Evolutionary conservation across 2,329 filamentous ascomycete species (phyloP), one percentile per base, ranked within the genome.

Genomic region (Trichoderma atrobrunneum): DNA sequence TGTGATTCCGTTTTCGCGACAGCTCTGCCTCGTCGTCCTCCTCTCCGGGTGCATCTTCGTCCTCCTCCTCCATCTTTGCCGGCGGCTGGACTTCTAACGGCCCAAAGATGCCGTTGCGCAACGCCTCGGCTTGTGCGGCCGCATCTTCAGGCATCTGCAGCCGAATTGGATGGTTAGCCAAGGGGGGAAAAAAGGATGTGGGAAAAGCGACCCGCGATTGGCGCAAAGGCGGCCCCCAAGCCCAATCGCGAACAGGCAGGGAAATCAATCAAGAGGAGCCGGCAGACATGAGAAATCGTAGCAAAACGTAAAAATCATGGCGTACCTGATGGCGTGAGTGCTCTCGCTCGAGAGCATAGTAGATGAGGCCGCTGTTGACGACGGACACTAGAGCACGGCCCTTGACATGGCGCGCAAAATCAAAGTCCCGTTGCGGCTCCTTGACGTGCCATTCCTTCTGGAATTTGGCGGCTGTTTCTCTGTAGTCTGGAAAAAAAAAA

Each of bases 391-490:
- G 84, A 76, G 89, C 88, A 82, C 90, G 88, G 76, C 85, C 87
- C 80, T 89, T 87, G 80, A 91, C 88, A 81, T 91, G 86, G 78
- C 85, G 87, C 79, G 89, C 89, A 81, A 91, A 91, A 73, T 87
- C 84, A 74, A 91, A 87, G 73, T 90, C 84, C 77, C 86, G 86
- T 79, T 91, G 88, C 76, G 89, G 89, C 80, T 88, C 85, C 77
- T 85, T 83, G 75, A 90, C 83, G 81, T 89, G 86, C 89, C 89
- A 91, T 83, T 91, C 89, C 79, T 91, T 90, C 78, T 91, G 89
- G 76, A 91, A 88, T 79, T 90, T 90, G 82, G 88, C 87, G 70
- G 89, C 89, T 57, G 89, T 90, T 80, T 91, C 89, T 81, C 87
- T 87, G 83, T 90, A 91, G 84, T 90, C 89, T 91, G 83, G 8